Evolutionary conservation across 2,329 filamentous ascomycete species (phyloP), one percentile per base, ranked within the genome.

Genomic region (Arthrobotrys iridis): DNA sequence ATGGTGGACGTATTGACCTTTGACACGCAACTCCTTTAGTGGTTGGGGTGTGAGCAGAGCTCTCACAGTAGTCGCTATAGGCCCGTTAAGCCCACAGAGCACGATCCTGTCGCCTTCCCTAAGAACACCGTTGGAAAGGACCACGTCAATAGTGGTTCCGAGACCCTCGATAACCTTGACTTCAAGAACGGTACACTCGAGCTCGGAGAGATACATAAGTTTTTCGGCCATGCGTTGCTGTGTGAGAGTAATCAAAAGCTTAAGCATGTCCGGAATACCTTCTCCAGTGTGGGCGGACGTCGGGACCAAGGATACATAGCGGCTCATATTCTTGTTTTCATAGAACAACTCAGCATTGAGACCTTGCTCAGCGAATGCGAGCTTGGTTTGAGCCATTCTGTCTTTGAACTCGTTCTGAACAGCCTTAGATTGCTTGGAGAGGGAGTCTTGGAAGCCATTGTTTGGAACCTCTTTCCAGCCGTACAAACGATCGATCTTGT

Each of bases 401-500:
- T 95, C 94, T 80, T 88, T 88, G 85, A 99, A 99, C 83, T 99
- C 95, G 82, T 92, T 92, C 84, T 97, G 92, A 8, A 97, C 93
- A 59, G 91, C 90, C 84, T 94, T 95, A 85, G 89, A 96, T 84
- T 99, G 95, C 80, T 96, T 87, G 41, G 88, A 88, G 82, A 99
- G 85, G 83, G 91, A 94, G 82, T 98, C 94, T 80, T 93, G 89
- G 88, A 99, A 98, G 73, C 95, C 95, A 82, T 99, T 99, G 88
- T 99, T 97, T 81, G 95, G 93, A 76, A 97, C 93, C 85, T 94
- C 93, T 86, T 97, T 97, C 95, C 96, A 99, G 82, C 93, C 93
- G 82, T 97, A 99, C 13, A 99, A 89, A 88, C 95, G 93, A 88
- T 99, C 95, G 79, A 99, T 98, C 87, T 99, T 99, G 90, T 99